Base-by-base conservation (phyloP, 179 eudicot species). In the Corrigiola litoralis region DNA sequence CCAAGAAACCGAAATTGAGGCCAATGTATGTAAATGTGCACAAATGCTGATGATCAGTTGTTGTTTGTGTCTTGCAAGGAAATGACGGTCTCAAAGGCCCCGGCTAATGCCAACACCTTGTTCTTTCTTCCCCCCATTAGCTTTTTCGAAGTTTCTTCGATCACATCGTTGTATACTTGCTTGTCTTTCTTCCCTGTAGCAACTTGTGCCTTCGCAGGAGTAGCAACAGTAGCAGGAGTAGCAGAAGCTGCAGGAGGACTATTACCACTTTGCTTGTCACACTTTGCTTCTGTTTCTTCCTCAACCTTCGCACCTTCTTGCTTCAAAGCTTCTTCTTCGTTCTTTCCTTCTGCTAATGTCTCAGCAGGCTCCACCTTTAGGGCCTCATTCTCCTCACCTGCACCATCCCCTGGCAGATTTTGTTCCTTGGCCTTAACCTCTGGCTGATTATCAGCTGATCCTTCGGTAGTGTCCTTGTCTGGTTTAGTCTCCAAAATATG, bases 51-150 rank as follows among this genome's bases (percentile, higher is more conserved):
- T 12, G 58, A 34, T 75, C 61, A 75, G n/a, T 68, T 66, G 58
- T 69, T 78, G 51, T 44, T 69, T 27, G 51, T 68, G 50, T 84
- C 85, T 66, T 85, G 86, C 75, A 81, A 73, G 46, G 87, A 80
- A 57, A 87, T 85, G 51, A 84, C 92, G 5, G 85, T 87, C 66
- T 87, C 89, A 51, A 87, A 87, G 25, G 92, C 92, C 7, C 94
- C 94, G 12, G 84, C 94, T 21, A 87, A 65, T 31, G 94, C 94
- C 77, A 71, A 66, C 66, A 87, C 90, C 74, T 82, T 87, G 75
- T 77, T 82, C 62, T 69, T 85, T 77, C 67, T 80, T 31, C 82
- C 82, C 41, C 79, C 84, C 33, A 72, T 76, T 16, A 85, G 80
- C 75, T 77, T 82, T 44, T 51, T 72, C 25, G 90, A 80, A 0